Evolutionary conservation across 495 filamentous ascomycete species (phyloP).

Genomic region (Lepidopterella palustris): DNA sequence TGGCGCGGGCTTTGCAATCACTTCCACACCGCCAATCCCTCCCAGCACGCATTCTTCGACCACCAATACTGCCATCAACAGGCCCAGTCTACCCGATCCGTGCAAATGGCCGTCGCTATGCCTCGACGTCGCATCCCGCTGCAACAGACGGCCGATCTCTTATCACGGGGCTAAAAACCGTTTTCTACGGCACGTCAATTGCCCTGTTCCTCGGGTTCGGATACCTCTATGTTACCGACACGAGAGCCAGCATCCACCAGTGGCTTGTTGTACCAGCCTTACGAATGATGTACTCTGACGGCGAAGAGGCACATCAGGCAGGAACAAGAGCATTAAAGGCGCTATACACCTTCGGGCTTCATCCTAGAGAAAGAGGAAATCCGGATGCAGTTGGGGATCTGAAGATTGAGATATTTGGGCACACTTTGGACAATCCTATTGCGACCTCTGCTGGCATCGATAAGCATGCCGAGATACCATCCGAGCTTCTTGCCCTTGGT

Average conservation of each 20-base stretch:
- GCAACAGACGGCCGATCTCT: slow-evolving; percentile 34
- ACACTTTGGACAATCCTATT: slow-evolving; percentile 72
- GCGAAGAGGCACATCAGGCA: slow-evolving; percentile 82
- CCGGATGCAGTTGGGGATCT: slow-evolving; percentile 47
- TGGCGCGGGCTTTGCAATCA: neutral
- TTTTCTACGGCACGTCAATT: slow-evolving; percentile 53
- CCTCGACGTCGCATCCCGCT: slow-evolving; percentile 17
- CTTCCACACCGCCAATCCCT: neutral
- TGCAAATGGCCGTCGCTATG: neutral
- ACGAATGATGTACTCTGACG: slow-evolving; percentile 66
- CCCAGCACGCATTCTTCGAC: neutral
- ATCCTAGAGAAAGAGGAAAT: slow-evolving; percentile 67
- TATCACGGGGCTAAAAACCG: slow-evolving; percentile 41
- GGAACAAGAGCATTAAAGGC: slow-evolving; percentile 63
- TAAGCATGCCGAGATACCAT: slow-evolving; percentile 83
- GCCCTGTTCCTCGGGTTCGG: slow-evolving; percentile 44
- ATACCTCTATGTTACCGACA: slow-evolving; percentile 84
- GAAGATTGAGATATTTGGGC: slow-evolving; percentile 65
- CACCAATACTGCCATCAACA: neutral
- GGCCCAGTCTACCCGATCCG: neutral
- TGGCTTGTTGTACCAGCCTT: slow-evolving; percentile 72
- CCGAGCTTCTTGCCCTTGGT: slow-evolving; percentile 73
- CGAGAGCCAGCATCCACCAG: slow-evolving; percentile 75
- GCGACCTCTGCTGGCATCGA: slow-evolving; percentile 91
- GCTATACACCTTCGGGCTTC: slow-evolving; percentile 52